Evolutionary conservation across 2,329 filamentous ascomycete species (phyloP), one percentile per base, ranked within the genome.

Genomic region (Zymoseptoria ardabiliae): DNA sequence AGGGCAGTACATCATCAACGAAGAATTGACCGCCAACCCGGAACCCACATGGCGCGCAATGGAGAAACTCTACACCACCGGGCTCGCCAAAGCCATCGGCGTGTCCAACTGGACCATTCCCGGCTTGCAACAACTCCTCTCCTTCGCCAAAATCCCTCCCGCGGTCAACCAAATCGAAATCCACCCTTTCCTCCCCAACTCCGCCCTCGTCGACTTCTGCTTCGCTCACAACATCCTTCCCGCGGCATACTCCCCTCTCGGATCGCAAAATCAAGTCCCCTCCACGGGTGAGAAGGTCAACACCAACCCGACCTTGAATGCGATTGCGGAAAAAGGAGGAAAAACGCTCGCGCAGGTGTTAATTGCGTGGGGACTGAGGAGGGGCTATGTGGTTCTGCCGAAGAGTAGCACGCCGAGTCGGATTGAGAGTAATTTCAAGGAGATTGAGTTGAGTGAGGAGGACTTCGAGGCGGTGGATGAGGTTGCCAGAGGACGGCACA

Each of bases 221-320:
- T 78, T 78, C 65, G 72, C 80, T 68, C 75, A 86, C 67, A 73
- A 76, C 57, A 88, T 89, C 65, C 65, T 83, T 56, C 76, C 79
- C 45, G 72, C 76, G 52, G 82, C 81, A 1, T 85, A 82, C 75
- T 78, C 69, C 0, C 82, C 85, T 1, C 76, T 89, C 5, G 85
- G 85, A 49, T 86, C 83, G 20, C 85, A 88, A 74, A 85, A 87
- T 77, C 85, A 88, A 74, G 82, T 88, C 20, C 85, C 85, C 56
- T 83, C 74, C 61, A 87, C 85, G 7, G 86, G 86, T 65, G 86
- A 89, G 78, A 86, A 82, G 67, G 82, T 85, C 59, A 77, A 78
- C 64, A 81, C 81, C 63, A 82, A 88, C 75, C 76, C 77, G 66
- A 81, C 78, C 0, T 77, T 88, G 58, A 84, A 82, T 71, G 77